Base-by-base conservation (phyloP, 257 asterid genomes). In the Plantago ovata region DNA sequence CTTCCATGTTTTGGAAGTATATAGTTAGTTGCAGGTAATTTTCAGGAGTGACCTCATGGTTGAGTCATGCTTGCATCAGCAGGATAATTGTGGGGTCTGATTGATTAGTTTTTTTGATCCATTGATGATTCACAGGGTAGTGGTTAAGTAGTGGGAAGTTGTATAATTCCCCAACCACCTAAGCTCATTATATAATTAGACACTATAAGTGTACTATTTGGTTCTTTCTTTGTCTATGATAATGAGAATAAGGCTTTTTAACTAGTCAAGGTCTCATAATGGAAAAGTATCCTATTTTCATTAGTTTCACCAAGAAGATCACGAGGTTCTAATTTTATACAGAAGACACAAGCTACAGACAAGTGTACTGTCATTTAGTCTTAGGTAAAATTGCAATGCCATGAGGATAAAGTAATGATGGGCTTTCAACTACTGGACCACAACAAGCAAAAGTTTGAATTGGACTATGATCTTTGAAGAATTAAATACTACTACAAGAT, bases 31-130 rank as follows among this genome's bases (percentile, higher is more conserved):
- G 10, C n/a, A 60, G 18, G 59, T 66, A 40, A 61, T 58, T 32
- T 36, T 64, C 38, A 28, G 60, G 39, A 32, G 36, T 56, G 75
- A 66, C 41, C 51, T 55, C 70, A 74, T n/a, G 36, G 53, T 23
- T 15, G 67, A 58, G 59, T 66, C 70, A 70, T 66, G 72, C 24
- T 49, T 56, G 22, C 50, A 20, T 64, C 62, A 60, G 69, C 66
- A 32, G 40, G 51, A 57, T 20, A 13, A 43, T 40, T 40, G 45
- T 21, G 52, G 36, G 36, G 69, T 49, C 16, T 18, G n/a, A 65
- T 52, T 48, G 24, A n/a, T 43, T 63, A 44, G 40, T 42, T 38
- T n/a, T 53, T 57, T 64, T 47, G n/a, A 13, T 46, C 6, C 7
- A 48, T 47, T 13, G 45, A 39, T 36, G 51, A 7, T 11, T 42